These are phyloP conservation scores for Persicaria maculosa DNA, from an alignment of 148 eudicot species.

Conservation along the genomic window DNA sequence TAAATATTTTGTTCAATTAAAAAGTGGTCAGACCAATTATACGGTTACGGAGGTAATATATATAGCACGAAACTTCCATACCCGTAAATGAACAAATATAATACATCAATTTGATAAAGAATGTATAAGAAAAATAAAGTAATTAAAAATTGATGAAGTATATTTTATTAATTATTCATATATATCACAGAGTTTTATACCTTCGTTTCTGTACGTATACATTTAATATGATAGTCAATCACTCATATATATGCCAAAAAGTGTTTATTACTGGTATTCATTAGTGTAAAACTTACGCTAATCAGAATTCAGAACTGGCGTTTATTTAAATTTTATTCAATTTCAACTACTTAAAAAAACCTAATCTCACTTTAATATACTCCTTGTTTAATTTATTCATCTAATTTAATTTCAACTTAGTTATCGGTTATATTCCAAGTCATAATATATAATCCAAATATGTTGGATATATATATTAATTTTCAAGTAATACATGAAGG, in stretches of 20 bases:
- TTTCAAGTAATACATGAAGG: too few relatives aligned
- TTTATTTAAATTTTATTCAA: neutral
- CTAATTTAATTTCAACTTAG: too few relatives aligned
- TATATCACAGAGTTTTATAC: neutral
- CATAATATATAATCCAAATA: too few relatives aligned
- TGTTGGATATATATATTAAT: too few relatives aligned
- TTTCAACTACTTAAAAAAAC: neutral
- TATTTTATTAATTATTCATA: neutral
- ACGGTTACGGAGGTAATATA: too few relatives aligned
- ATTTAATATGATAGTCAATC: neutral
- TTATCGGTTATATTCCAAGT: too few relatives aligned
- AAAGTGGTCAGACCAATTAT: too few relatives aligned
- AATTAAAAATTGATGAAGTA: neutral
- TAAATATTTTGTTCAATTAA: too few relatives aligned
- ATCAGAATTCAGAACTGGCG: neutral
- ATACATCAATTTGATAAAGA: neutral
- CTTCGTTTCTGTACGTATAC: conserved; percentile 3
- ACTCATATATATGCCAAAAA: neutral
- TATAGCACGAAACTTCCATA: too few relatives aligned
- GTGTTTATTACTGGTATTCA: neutral
- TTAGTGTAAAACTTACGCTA: conserved; percentile 1
- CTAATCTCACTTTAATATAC: too few relatives aligned
- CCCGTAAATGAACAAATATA: neutral
- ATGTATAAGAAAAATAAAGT: neutral
- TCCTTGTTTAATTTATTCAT: too few relatives aligned